These are phyloP conservation scores for Datisca glomerata DNA, from an alignment of 306 rosid species.

Conservation along the genomic window DNA sequence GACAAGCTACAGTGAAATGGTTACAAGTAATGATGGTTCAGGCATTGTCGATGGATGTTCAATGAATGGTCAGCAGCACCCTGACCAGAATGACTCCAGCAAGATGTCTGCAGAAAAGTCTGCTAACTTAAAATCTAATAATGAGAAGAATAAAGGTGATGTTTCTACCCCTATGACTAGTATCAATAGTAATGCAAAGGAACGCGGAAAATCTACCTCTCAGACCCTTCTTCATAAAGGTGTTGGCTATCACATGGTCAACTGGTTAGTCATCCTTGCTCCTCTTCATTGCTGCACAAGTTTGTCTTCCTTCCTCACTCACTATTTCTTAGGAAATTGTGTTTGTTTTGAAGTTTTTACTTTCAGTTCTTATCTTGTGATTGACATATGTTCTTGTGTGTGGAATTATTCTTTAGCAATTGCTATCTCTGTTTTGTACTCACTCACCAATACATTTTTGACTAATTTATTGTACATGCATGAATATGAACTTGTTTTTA, in stretches of 20 bases:
- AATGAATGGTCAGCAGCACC: conserved; percentile 25
- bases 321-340: too few species aligned
- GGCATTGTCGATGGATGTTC: conserved; percentile 20
- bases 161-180: conserved; percentile 21
- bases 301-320: neutral
- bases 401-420: too few species aligned
- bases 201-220: conserved; percentile 63
- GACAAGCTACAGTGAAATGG: conserved; percentile 28
- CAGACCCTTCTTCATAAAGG: conserved; percentile 59
- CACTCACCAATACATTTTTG: too few species aligned
- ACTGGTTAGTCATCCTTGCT: conserved; percentile 66
- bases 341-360: too few species aligned
- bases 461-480: too few species aligned
- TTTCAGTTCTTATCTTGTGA: too few species aligned
- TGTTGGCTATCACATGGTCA: conserved; percentile 93
- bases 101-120: conserved; percentile 27
- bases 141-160: conserved; percentile 32
- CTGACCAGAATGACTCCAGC: conserved; percentile 29
- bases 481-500: too few species aligned
- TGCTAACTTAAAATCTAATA: conserved; percentile 17
- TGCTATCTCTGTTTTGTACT: too few species aligned
- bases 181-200: conserved; percentile 45
- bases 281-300: neutral
- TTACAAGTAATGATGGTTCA: conserved; percentile 20
- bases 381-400: too few species aligned